A percentile compares a stretch with the other conserved stretches of the same genome.
Conservation (phyloP, 441 rosid species). For the Brassica balearica region DNA sequence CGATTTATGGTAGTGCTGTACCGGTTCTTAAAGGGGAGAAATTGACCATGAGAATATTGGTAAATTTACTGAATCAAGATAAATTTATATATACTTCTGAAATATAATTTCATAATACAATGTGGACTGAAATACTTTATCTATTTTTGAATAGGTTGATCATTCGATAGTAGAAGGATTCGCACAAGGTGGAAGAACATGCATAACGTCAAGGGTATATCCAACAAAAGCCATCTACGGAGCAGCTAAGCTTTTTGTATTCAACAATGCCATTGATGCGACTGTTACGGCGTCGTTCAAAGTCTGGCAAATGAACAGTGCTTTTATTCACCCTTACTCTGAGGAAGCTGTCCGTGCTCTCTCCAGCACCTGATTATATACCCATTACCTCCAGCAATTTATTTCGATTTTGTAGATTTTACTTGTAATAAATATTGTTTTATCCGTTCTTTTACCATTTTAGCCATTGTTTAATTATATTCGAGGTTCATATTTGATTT, state of each 20-base stretch:
- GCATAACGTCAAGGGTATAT: slow-evolving; percentile 84
- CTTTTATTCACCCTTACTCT: slow-evolving; percentile 69
- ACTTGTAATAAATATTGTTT: slow-evolving; percentile 7
- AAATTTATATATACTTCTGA: neutral
- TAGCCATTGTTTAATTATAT: slow-evolving; percentile 11
- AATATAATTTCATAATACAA: neutral
- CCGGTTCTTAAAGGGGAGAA: slow-evolving; percentile 84
- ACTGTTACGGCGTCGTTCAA: slow-evolving; percentile 63
- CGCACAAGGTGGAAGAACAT: slow-evolving; percentile 88
- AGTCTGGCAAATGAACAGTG: slow-evolving; percentile 91
- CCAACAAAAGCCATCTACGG: slow-evolving; percentile 87
- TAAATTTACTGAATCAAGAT: slow-evolving; percentile 25
- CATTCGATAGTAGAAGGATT: slow-evolving; percentile 93
- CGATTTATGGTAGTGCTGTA: slow-evolving; percentile 63
- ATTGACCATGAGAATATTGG: slow-evolving; percentile 72
- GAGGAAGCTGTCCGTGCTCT: slow-evolving; percentile 19
- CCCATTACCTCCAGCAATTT: neutral
- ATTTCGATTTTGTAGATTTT: neutral
- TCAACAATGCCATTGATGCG: slow-evolving; percentile 79
- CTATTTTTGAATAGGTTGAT: slow-evolving; percentile 59
- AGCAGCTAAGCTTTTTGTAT: slow-evolving; percentile 71
- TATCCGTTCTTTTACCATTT: neutral
- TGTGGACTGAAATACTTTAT: neutral
- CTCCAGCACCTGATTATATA: slow-evolving; percentile 28
- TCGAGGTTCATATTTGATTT: slow-evolving; percentile 8